phyloP scores from a whole-genome alignment of 371 early-diverging fungal species.

The Lichtheimia ornata region DNA sequence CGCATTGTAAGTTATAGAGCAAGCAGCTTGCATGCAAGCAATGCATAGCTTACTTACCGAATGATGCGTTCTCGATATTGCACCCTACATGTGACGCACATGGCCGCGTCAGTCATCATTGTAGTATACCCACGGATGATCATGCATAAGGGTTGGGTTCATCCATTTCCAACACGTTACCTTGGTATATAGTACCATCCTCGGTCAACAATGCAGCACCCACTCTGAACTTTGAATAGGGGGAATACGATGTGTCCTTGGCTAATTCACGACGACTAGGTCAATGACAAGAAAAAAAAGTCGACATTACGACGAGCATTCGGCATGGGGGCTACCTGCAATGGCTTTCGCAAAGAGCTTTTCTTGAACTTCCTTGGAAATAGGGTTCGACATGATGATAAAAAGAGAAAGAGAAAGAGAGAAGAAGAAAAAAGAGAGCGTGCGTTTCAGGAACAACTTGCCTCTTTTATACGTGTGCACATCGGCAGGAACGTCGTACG shows the following conservation, averaged over 20 bases:
- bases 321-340: slow-evolving; percentile 4
- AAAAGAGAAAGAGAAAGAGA: slow-evolving; percentile 13
- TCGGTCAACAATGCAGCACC: slow-evolving; percentile 75
- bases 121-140: too few species aligned
- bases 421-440: slow-evolving; percentile 4
- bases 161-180: slow-evolving; percentile 24
- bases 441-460: too few species aligned
- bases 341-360: slow-evolving; percentile 14
- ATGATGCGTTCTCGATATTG: slow-evolving; percentile 85
- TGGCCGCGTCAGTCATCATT: too few species aligned
- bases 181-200: slow-evolving; percentile 64
- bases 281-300: too few species aligned
- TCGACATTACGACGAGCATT: neutral
- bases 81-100: slow-evolving; percentile 50
- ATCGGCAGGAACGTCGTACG: too few species aligned
- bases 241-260: slow-evolving; percentile 64
- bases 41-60: slow-evolving; percentile 44
- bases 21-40: neutral
- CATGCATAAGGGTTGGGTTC: too few species aligned
- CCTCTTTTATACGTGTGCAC: too few species aligned
- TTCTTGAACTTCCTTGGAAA: slow-evolving; percentile 8
- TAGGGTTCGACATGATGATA: neutral
- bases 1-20: slow-evolving; percentile 11
- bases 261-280: slow-evolving; percentile 29
- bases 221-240: slow-evolving; percentile 85